These are phyloP conservation scores for Mucor saturninus DNA, from an alignment of 371 early-diverging fungal species.

Conservation along the genomic window DNA sequence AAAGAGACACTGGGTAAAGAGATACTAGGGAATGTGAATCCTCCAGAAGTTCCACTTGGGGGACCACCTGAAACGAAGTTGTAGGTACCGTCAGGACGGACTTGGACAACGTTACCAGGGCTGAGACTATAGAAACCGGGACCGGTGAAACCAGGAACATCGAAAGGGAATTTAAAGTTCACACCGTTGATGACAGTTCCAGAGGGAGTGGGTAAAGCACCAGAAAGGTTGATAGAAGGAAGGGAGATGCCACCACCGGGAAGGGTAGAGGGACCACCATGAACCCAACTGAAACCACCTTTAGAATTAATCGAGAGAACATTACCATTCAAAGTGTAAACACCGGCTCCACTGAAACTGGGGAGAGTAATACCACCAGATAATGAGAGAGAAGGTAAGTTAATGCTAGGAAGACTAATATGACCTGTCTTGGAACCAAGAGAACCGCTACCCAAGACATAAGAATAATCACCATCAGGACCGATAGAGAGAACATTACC, in stretches of 20 bases:
- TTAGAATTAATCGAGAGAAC: background rate
- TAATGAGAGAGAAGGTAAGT: background rate
- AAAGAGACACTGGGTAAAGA: slow-evolving; percentile 3
- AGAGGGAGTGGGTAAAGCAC: background rate
- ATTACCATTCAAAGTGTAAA: background rate
- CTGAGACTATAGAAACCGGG: background rate
- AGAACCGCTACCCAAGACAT: slow-evolving; percentile 1
- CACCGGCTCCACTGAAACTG: background rate
- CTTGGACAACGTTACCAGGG: background rate
- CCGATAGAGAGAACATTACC: slow-evolving; percentile 1
- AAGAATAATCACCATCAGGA: background rate
- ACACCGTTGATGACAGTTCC: background rate
- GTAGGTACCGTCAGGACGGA: background rate
- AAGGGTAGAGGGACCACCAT: background rate
- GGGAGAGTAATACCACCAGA: background rate
- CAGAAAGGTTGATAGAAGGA: background rate
- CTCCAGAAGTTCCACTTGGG: background rate
- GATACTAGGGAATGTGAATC: slow-evolving; percentile 9
- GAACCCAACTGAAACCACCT: background rate
- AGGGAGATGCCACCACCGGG: background rate
- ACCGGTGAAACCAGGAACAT: background rate
- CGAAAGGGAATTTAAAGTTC: background rate
- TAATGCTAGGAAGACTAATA: background rate
- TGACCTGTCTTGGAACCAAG: background rate
- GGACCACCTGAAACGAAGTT: background rate